These are phyloP conservation scores for Pseudogymnoascus sp. DNA, from an alignment of 2,329 filamentous ascomycete genomes.

Conservation along the genomic window DNA sequence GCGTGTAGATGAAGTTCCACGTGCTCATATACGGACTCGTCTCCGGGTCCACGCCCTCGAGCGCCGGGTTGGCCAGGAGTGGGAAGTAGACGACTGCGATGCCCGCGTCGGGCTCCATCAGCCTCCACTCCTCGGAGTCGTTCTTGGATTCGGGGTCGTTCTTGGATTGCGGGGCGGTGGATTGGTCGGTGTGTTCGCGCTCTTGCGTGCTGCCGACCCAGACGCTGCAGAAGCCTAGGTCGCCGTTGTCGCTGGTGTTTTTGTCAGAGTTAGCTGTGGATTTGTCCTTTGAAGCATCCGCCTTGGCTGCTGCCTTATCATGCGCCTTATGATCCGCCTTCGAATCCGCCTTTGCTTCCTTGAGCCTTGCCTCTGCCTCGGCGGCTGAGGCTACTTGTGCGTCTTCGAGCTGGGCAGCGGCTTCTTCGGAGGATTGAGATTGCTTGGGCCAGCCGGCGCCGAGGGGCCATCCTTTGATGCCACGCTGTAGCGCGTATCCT, in stretches of 20 bases:
- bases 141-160: slow-evolving; percentile 42
- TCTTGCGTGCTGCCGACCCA: slow-evolving; percentile 88
- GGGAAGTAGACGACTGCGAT: slow-evolving; percentile 89
- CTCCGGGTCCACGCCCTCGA: slow-evolving; percentile 75
- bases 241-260: slow-evolving; percentile 40
- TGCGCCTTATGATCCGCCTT: slow-evolving; percentile 34
- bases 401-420: slow-evolving; percentile 57
- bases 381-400: slow-evolving; percentile 52
- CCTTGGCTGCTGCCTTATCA: slow-evolving; percentile 26
- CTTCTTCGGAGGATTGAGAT: slow-evolving; percentile 50
- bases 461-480: slow-evolving; percentile 89
- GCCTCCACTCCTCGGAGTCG: slow-evolving; percentile 60
- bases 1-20: slow-evolving; percentile 97
- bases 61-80: slow-evolving; percentile 73
- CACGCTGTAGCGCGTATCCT: slow-evolving; percentile 83
- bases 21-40: slow-evolving; percentile 83
- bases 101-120: slow-evolving; percentile 72
- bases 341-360: slow-evolving; percentile 44
- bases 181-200: slow-evolving; percentile 40
- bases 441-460: slow-evolving; percentile 85
- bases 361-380: slow-evolving; percentile 58
- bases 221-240: slow-evolving; percentile 84
- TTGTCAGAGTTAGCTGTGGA: slow-evolving; percentile 20
- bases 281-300: slow-evolving; percentile 14
- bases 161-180: slow-evolving; percentile 19